Conservation (phyloP, 225 moss, liverwort and hornwort species). For the Pseudoscleropodium purum region DNA sequence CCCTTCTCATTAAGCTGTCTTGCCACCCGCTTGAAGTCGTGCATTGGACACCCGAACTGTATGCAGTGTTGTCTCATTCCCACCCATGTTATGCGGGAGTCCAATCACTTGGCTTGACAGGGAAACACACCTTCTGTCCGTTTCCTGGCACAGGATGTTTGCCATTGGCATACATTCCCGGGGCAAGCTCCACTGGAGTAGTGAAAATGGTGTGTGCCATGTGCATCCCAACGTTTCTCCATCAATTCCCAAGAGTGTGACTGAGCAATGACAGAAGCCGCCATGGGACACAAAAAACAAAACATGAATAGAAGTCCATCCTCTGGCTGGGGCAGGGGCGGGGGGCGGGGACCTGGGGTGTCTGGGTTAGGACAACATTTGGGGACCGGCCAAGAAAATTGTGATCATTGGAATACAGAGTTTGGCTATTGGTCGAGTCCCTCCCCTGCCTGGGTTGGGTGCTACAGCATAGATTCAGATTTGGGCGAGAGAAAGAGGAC, state of each 20-base stretch:
- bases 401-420: background rate
- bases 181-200: background rate
- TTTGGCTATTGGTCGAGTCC: too few species aligned
- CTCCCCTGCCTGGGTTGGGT: background rate
- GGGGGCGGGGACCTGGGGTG: too few species aligned
- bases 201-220: too few species aligned
- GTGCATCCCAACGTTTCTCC: background rate
- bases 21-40: background rate
- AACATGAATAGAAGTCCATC: background rate
- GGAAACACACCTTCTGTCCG: background rate
- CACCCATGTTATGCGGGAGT: background rate
- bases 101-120: background rate
- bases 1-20: too few species aligned
- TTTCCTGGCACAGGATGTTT: background rate
- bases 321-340: background rate
- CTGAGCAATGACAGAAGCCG: background rate
- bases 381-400: background rate
- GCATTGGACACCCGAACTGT: background rate
- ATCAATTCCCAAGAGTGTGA: too few species aligned
- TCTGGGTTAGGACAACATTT: background rate
- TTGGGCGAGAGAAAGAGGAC: background rate
- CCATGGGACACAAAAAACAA: background rate
- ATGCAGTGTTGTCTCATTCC: too few species aligned
- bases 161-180: background rate
- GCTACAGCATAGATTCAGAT: background rate